Base-by-base conservation (phyloP, 2,329 filamentous ascomycete species). In the Ophiostoma montium region DNA sequence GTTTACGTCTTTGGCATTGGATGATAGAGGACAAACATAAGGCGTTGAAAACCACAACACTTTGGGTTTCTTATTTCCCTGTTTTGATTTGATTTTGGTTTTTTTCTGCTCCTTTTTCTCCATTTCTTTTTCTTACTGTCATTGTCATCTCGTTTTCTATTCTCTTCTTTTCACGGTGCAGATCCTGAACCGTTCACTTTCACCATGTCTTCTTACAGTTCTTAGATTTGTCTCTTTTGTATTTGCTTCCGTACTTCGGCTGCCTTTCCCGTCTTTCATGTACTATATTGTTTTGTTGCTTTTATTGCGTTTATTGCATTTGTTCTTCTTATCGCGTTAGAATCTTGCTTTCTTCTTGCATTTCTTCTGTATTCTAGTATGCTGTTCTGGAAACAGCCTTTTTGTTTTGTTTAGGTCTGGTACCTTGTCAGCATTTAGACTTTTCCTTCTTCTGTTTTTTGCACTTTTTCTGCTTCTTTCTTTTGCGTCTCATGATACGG, bases 381-480 rank as follows among this genome's bases (percentile, higher is more conserved):
- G 39, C 39, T 42, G 52, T 48, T 54, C 52, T 50, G 52, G 50
- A 52, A 54, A 50, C 52, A 49, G 50, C 16, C 5, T 16, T 32
- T 31, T 50, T 35, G 32, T 18, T 11, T 19, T 18, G 12, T 38
- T 49, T n/a, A n/a, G 13, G 12, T 33, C n/a, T 32, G 18, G 38
- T 32, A 19, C 30, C 42, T 33, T n/a, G n/a, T n/a, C n/a, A n/a
- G n/a, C n/a, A n/a, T n/a, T n/a, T n/a, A n/a, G n/a, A n/a, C 30
- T 44, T 44, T 30, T 42, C 2, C 23, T 19, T n/a, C 35, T 18
- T 16, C 35, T 36, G 3, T 16, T 5, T n/a, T 11, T 27, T 19
- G 18, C 18, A 19, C 23, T 32, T 42, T 46, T 30, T 44, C 51
- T 44, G n/a, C 18, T 41, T 50, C 18, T 47, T 43, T 38, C n/a